Percentiles rank a stretch among this genome's conserved stretches.
These are phyloP conservation scores for Helicostylum pulchrum DNA, from an alignment of 192 early-diverging fungal genomes.

Conservation along the genomic window DNA sequence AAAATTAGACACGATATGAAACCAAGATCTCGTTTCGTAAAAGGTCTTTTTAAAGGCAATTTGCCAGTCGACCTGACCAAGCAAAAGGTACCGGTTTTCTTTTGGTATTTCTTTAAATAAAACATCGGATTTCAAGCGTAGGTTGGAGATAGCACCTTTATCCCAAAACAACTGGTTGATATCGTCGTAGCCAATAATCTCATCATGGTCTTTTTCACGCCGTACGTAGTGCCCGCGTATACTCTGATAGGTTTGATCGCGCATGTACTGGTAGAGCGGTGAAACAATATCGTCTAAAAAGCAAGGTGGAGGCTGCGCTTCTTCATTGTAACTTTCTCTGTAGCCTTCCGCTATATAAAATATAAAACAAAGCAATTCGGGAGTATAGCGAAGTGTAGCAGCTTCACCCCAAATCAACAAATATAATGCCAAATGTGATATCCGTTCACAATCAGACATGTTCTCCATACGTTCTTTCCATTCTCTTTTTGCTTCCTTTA, in stretches of 20 bases:
- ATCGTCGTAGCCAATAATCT: constrained; percentile 68
- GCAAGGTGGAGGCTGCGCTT: constrained; percentile 40
- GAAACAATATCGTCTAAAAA: constrained; percentile 59
- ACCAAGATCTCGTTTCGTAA: constrained; percentile 63
- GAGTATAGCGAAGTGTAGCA: constrained; percentile 57
- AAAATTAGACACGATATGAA: constrained; percentile 68
- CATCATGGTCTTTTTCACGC: constrained; percentile 62
- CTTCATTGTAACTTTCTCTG: constrained; percentile 17
- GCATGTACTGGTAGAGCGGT: constrained; percentile 60
- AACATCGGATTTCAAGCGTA: constrained; percentile 43
- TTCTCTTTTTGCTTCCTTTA: constrained; percentile 36
- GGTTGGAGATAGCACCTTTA: constrained; percentile 46
- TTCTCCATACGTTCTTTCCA: constrained; percentile 60
- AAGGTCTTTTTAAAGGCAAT: constrained; percentile 64
- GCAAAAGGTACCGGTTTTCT: constrained; percentile 48
- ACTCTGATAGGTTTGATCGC: constrained; percentile 59
- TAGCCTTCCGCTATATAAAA: constrained; percentile 56
- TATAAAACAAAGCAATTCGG: constrained; percentile 64
- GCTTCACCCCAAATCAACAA: constrained; percentile 68
- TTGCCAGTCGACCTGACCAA: constrained; percentile 58
- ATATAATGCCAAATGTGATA: constrained; percentile 57
- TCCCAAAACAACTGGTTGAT: constrained; percentile 72
- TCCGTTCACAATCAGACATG: constrained; percentile 55
- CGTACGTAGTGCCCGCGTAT: constrained; percentile 60
- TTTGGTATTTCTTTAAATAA: constrained; percentile 53